These are phyloP conservation scores for Diutina scorzettiae DNA, from an alignment of 1,139 yeast genomes.

Conservation along the genomic window DNA sequence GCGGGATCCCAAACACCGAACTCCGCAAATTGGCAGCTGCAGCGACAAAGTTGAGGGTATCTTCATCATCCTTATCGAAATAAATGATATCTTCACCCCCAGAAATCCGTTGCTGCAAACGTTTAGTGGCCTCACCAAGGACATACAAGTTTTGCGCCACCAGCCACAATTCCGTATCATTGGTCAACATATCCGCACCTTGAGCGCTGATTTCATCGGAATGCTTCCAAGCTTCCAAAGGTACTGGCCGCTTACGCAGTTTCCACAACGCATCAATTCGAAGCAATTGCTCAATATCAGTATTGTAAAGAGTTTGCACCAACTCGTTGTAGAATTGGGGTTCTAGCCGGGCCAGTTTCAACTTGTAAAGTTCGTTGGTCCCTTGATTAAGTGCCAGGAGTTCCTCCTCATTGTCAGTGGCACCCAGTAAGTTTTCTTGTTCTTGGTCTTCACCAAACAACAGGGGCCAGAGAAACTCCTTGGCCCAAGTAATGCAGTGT, in stretches of 20 bases:
- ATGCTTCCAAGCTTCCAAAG: conserved; percentile 29
- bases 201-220: conserved; percentile 3
- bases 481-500: conserved; percentile 97
- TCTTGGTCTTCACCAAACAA: conserved; percentile 52
- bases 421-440: conserved; percentile 30
- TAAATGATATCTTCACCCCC: conserved; percentile 34
- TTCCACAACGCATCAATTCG: conserved; percentile 73
- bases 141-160: conserved; percentile 52
- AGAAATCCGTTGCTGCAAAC: conserved; percentile 38
- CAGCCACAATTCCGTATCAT: conserved; percentile 58
- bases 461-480: conserved; percentile 74
- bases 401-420: conserved; percentile 54
- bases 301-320: conserved; percentile 42
- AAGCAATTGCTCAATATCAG: conserved; percentile 66
- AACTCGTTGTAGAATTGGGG: conserved; percentile 28
- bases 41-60: conserved; percentile 77
- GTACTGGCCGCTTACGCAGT: conserved; percentile 52
- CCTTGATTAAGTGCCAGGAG: conserved; percentile 59
- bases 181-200: conserved; percentile 14
- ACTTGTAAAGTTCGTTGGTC: conserved; percentile 59
- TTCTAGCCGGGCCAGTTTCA: conserved; percentile 35
- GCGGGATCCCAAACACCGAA: conserved; percentile 55
- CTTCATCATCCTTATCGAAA: conserved; percentile 93
- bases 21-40: conserved; percentile 83
- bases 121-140: conserved; percentile 36